Conservation (phyloP, 345 rosid genomes). For the Euphorbia peplus region DNA sequence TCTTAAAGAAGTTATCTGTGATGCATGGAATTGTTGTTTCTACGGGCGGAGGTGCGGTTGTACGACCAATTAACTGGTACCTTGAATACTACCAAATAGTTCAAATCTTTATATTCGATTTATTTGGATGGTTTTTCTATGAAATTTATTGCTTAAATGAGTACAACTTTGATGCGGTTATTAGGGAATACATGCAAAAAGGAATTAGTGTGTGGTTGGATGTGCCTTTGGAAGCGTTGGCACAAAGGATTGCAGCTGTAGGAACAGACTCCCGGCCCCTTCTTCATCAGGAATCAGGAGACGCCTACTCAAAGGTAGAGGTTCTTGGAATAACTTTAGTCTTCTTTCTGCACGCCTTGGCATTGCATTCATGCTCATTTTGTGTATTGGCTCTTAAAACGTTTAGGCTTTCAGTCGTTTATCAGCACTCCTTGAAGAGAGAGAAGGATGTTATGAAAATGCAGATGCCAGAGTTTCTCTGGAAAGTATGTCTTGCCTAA, state of each 20-base stretch:
- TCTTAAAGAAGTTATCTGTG: slow-evolving; percentile 52
- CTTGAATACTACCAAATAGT: not conserved
- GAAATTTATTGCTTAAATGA: not conserved
- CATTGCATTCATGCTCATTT: not conserved
- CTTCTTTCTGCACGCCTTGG: not conserved
- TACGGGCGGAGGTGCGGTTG: slow-evolving; percentile 95
- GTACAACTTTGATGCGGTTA: slow-evolving; percentile 1
- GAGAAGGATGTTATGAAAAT: slow-evolving; percentile 60
- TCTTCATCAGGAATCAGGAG: slow-evolving; percentile 69
- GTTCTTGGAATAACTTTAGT: not conserved
- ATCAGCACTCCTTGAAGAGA: slow-evolving; percentile 66
- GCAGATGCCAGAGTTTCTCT: slow-evolving; percentile 84
- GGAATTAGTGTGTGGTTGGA: slow-evolving; percentile 93
- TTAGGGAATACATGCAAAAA: slow-evolving; percentile 73
- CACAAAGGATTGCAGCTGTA: slow-evolving; percentile 83
- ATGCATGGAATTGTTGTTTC: slow-evolving; percentile 73
- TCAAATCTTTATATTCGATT: not conserved
- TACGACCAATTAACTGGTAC: slow-evolving; percentile 75
- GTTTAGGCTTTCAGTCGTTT: slow-evolving; percentile 69
- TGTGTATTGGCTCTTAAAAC: slow-evolving; percentile 1
- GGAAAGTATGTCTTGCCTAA: slow-evolving; percentile 49
- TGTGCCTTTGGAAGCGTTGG: slow-evolving; percentile 93
- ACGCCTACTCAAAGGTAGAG: slow-evolving; percentile 75
- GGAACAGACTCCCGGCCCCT: slow-evolving; percentile 90
- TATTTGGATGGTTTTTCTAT: not conserved